Evolutionary conservation across 2,329 filamentous ascomycete genomes (phyloP), one percentile per base, ranked within the genome.

Genomic region (Tympanopsis confertula): DNA sequence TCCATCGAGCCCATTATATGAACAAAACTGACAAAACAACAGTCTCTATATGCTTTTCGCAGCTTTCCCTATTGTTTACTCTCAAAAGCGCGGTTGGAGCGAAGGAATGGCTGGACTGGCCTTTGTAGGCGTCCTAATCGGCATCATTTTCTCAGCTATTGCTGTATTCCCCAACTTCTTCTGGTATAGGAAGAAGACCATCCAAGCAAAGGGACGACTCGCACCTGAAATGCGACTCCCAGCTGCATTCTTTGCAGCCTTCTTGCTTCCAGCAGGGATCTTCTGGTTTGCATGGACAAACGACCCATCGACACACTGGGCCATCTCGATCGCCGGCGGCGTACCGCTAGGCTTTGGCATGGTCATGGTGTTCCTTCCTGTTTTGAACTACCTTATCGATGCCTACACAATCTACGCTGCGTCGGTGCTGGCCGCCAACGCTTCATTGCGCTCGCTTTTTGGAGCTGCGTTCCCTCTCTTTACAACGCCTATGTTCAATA

Each of bases 271-370:
- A 0, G 50, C 72, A 29, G 66, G 71, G 0, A 55, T 76, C 10
- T 69, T 74, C 56, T 69, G 65, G 65, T 74, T 74, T 41, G 69
- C 69, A 1, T 74, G 69, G 70, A 74, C 70, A 0, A 70, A 68
- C 38, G 56, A 49, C 12, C 58, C 66, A 0, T 50, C 46, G 5
- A 57, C 74, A 3, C 68, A 70, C 47, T 74, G 61, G 59, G 57
- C 64, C 35, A 65, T 78, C 53, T 51, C 51, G 15, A 57, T 59
- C 24, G 47, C 53, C 20, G 50, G 42, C n/a, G 47, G 48, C 1
- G 45, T 54, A 5, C 48, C 56, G 13, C 62, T 62, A 39, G 55
- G 52, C 1, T 49, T 50, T 14, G 54, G 54, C 7, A 49, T 56
- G 42, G 67, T 74, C 0, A 51, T 75, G 13, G 66, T 77, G 30